These are phyloP conservation scores for Uncinocarpus reesii DNA, from an alignment of 2,329 filamentous ascomycete genomes.

Conservation along the genomic window DNA sequence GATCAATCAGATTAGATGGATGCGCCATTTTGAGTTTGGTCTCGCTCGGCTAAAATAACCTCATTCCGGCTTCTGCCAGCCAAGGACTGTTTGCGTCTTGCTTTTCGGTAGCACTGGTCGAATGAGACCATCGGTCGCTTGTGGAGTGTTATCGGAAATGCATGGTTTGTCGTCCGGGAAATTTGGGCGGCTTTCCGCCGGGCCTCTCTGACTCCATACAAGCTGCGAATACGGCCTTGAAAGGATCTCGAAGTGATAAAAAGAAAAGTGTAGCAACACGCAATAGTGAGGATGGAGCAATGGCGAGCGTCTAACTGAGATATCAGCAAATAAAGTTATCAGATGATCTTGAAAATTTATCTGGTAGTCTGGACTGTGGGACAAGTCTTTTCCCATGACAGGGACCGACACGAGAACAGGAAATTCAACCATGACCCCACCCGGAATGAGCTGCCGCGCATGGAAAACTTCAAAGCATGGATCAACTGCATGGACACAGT, in stretches of 20 bases:
- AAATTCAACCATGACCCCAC: neutral
- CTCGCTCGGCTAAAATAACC: neutral
- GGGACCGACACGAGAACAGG: neutral
- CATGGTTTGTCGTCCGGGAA: too few relatives aligned
- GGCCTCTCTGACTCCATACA: too few relatives aligned
- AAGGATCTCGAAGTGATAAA: neutral
- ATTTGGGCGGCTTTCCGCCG: too few relatives aligned
- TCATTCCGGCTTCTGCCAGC: neutral
- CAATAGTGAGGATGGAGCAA: neutral
- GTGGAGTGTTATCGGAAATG: neutral
- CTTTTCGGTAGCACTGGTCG: neutral
- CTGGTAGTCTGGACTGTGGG: neutral
- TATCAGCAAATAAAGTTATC: too few relatives aligned
- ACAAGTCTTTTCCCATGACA: neutral
- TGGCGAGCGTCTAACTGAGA: too few relatives aligned
- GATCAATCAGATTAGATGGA: constrained; percentile 11
- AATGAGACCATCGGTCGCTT: neutral
- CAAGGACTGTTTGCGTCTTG: neutral
- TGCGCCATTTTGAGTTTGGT: neutral
- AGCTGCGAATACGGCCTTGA: too few relatives aligned
- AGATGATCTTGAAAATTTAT: neutral
- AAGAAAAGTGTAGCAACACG: neutral
- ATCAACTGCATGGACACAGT: neutral
- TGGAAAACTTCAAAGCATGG: neutral
- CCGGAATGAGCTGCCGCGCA: neutral